A percentile compares a stretch with the other conserved stretches of the same genome.
Evolutionary conservation across 768 basidiomycete genomes (phyloP).

Genomic region (Kwoniella sp.): DNA sequence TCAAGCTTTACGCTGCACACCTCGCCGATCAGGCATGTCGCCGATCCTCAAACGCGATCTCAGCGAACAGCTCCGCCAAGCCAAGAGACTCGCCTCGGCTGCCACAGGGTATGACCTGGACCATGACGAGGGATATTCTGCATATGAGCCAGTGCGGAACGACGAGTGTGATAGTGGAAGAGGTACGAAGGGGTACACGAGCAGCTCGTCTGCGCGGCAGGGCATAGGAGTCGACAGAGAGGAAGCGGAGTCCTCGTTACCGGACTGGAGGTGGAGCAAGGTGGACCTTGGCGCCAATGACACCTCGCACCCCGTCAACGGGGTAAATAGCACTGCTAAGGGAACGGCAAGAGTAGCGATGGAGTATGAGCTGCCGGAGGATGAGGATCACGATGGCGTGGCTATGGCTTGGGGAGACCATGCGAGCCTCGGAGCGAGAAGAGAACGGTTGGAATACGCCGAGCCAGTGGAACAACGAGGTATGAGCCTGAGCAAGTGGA

Average conservation of each 20-base stretch:
- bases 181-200: background rate
- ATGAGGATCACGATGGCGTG: constrained; percentile 2
- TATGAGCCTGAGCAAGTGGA: constrained; percentile 5
- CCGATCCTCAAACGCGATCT: constrained; percentile 42
- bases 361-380: background rate
- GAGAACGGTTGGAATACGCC: constrained; percentile 3
- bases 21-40: constrained; percentile 31
- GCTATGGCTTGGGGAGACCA: no score
- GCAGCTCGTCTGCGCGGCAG: constrained; percentile 12
- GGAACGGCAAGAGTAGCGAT: background rate
- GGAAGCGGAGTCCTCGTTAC: constrained; percentile 4
- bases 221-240: constrained; percentile 20
- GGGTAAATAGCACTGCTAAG: background rate
- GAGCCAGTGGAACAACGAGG: constrained; percentile 5
- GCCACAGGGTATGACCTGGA: constrained; percentile 2
- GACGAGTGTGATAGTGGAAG: no score
- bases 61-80: constrained; percentile 35
- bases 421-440: background rate
- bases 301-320: no score
- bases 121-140: background rate
- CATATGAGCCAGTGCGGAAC: no score
- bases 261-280: background rate
- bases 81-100: constrained; percentile 25
- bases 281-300: no score
- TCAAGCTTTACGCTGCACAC: no score